Evolutionary conservation across 1,284 basidiomycete species (phyloP), one percentile per base, ranked within the genome.

Genomic region (Cerrena zonata): DNA sequence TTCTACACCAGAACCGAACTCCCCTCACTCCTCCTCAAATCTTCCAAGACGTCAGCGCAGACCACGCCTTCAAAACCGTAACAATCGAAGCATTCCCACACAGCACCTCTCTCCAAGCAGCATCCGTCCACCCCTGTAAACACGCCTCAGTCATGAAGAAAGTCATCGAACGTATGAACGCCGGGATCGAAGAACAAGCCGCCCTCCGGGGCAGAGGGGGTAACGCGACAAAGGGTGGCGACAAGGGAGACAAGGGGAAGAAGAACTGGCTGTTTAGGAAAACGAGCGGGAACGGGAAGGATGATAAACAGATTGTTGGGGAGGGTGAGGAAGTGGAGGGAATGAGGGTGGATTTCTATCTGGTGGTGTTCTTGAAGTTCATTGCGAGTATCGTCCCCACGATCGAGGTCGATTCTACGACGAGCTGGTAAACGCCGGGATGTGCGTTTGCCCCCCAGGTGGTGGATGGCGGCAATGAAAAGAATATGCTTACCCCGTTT

Each of bases 61-160:
- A 99, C 67, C 94, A 99, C 64, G 95, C 95, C 0, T 85, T 94
- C 72, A 99, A 99, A 78, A 99, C 95, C 2, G 94, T 99, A 54
- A 99, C 95, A 7, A 96, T 98, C 69, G 95, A 99, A 67, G 84
- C 89, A 1, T 99, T 99, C 80, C 94, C 94, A 15, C 94, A 98
- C 69, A 89, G 86, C 0, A 73, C 82, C 3, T 83, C 86, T 24
- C 77, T 93, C 51, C 87, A 94, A 68, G 84, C 87, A 5, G 94
- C 91, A 0, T 90, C 86, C 0, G 94, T 99, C 10, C 95, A 99
- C 66, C 95, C 95, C 1, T 99, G 95, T 82, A 97, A 97, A 68
- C 95, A 99, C 67, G 92, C 94, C 0, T 92, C 86, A 65, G 96
- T 99, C 49, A 99, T 99, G 96, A 97, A 96, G 79, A 99, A 98